These are phyloP conservation scores for Xylaria longipes DNA, from an alignment of 495 filamentous ascomycete genomes.

Conservation along the genomic window DNA sequence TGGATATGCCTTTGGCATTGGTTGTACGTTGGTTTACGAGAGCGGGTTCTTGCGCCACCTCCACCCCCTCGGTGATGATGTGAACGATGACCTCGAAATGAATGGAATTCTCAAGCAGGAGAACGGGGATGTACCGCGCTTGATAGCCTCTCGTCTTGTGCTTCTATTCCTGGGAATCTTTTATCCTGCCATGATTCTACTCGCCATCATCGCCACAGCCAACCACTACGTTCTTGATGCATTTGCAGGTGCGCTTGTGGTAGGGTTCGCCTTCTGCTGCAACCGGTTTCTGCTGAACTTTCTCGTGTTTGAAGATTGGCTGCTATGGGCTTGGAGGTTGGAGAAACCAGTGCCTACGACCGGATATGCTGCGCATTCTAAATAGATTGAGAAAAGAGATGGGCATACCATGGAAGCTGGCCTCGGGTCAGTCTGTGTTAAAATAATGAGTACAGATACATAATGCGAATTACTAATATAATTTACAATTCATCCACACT, in stretches of 20 bases:
- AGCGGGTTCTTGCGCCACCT: constrained; percentile 35
- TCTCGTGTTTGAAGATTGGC: constrained; percentile 67
- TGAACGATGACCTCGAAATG: constrained; percentile 20
- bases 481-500: not conserved
- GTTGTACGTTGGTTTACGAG: constrained; percentile 65
- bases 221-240: constrained; percentile 79
- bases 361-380: constrained; percentile 29
- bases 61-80: constrained; percentile 13
- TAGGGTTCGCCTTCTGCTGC: constrained; percentile 61
- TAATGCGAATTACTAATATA: constrained; percentile 25
- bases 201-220: constrained; percentile 73
- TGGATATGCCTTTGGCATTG: constrained; percentile 78
- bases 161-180: constrained; percentile 61
- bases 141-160: constrained; percentile 28
- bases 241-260: constrained; percentile 67
- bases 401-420: not conserved
- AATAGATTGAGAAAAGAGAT: constrained; percentile 10
- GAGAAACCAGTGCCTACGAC: constrained; percentile 60
- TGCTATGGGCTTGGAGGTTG: constrained; percentile 66
- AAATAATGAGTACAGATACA: constrained; percentile 31
- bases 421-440: constrained; percentile 24
- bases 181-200: constrained; percentile 69
- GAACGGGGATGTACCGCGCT: constrained; percentile 41
- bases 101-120: constrained; percentile 29
- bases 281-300: constrained; percentile 67